Percentiles rank a stretch among this genome's conserved stretches.
phyloP scores from a whole-genome alignment of 495 filamentous ascomycete species.

The Aspergillus steynii region DNA sequence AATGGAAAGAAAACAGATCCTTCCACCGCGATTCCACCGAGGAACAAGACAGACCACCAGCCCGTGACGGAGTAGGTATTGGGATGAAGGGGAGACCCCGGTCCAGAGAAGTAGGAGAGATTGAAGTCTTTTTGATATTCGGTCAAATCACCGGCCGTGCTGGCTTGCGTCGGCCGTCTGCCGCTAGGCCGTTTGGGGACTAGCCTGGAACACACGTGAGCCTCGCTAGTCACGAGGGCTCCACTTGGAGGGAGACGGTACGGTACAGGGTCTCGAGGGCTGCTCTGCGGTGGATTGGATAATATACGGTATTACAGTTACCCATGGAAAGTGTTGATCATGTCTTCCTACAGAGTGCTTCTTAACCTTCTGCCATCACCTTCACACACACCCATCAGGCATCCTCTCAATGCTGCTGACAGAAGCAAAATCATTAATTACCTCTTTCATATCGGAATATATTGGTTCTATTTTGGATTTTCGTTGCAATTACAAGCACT shows the following conservation, averaged over 20 bases:
- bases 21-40: not conserved
- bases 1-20: not conserved
- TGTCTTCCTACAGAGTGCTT: too few species aligned
- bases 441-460: too few species aligned
- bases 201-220: conserved; percentile 24
- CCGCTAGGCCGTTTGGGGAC: conserved; percentile 9
- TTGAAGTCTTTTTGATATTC: conserved; percentile 24
- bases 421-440: too few species aligned
- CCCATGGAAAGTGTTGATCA: too few species aligned
- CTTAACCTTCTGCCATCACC: too few species aligned
- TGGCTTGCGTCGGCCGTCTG: conserved; percentile 5
- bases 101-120: conserved; percentile 13
- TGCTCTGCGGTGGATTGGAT: not conserved
- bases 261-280: not conserved
- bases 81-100: conserved; percentile 10
- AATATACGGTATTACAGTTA: not conserved
- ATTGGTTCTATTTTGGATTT: too few species aligned
- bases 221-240: not conserved
- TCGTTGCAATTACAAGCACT: too few species aligned
- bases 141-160: conserved; percentile 16
- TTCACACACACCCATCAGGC: too few species aligned
- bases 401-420: too few species aligned
- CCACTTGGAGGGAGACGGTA: not conserved
- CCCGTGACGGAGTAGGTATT: not conserved
- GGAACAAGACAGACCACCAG: not conserved